These are phyloP conservation scores for Phytophthora vignae DNA, from an alignment of 352 stramenopile genomes.

Conservation along the genomic window DNA sequence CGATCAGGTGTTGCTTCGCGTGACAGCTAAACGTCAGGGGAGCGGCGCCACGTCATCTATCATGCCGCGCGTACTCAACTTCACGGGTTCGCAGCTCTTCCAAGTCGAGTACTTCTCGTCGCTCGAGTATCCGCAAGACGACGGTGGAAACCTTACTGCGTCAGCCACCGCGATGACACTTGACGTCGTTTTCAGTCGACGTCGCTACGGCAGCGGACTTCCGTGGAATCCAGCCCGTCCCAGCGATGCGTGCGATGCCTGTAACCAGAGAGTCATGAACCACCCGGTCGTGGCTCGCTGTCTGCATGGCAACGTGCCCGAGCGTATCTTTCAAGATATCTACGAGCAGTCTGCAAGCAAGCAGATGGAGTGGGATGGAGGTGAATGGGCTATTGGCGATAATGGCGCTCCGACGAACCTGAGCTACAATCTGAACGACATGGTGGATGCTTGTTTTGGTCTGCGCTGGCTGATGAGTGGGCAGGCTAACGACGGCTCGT, in stretches of 20 bases:
- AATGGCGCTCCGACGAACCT: not conserved
- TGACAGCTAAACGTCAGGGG: slow-evolving; percentile 33
- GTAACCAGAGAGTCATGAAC: slow-evolving; percentile 19
- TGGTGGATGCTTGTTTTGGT: slow-evolving; percentile 31
- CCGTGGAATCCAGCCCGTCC: slow-evolving; percentile 43
- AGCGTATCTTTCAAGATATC: slow-evolving; percentile 34
- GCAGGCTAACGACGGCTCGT: slow-evolving; percentile 15
- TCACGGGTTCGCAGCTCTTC: slow-evolving; percentile 53
- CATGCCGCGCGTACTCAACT: slow-evolving; percentile 53
- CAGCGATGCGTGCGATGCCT: slow-evolving; percentile 30
- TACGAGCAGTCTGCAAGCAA: slow-evolving; percentile 17
- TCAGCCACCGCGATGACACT: slow-evolving; percentile 22
- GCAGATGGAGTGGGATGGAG: slow-evolving; percentile 25
- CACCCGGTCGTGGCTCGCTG: slow-evolving; percentile 34
- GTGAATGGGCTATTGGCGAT: slow-evolving; percentile 12
- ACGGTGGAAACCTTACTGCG: slow-evolving; percentile 8
- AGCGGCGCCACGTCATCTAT: slow-evolving; percentile 29
- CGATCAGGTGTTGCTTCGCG: slow-evolving; percentile 57
- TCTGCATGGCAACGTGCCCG: slow-evolving; percentile 30
- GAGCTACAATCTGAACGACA: slow-evolving; percentile 14
- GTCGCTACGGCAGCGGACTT: slow-evolving; percentile 40
- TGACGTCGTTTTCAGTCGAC: slow-evolving; percentile 43
- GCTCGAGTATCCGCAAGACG: slow-evolving; percentile 32
- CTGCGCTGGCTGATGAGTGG: slow-evolving; percentile 28
- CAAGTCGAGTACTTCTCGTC: slow-evolving; percentile 48